These are phyloP conservation scores for Colletotrichum cordylinicola DNA, from an alignment of 2,329 filamentous ascomycete genomes.

Conservation along the genomic window DNA sequence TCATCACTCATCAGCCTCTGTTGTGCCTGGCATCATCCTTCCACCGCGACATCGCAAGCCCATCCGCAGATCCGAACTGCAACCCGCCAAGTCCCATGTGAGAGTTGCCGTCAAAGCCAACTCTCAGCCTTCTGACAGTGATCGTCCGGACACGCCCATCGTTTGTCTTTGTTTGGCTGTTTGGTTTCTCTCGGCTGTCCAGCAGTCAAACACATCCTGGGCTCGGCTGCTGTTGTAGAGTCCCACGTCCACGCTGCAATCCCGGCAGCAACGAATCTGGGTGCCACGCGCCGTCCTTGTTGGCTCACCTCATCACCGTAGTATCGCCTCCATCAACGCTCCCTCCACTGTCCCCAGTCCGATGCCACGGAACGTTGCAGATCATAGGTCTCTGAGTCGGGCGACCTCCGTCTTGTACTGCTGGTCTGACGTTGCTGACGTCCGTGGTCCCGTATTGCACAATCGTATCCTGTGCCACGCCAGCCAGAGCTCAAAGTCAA, in stretches of 20 bases:
- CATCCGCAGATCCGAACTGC: neutral
- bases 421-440: neutral
- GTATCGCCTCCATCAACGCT: constrained; percentile 1
- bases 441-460: neutral
- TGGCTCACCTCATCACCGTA: constrained; percentile 7
- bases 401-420: neutral
- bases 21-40: neutral
- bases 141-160: neutral
- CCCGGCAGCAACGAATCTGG: neutral
- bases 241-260: neutral
- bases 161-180: neutral
- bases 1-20: neutral
- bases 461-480: neutral
- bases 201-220: neutral
- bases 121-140: neutral
- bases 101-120: neutral
- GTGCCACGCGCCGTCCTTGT: neutral
- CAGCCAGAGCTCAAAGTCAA: neutral
- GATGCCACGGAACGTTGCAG: neutral
- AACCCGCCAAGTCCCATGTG: neutral
- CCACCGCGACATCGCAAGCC: neutral
- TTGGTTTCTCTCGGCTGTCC: neutral
- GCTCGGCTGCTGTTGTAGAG: neutral
- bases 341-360: neutral
- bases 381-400: constrained; percentile 8